Percentiles rank a stretch among this genome's conserved stretches.
These are phyloP conservation scores for Ormosia emarginata DNA, from an alignment of 306 rosid species.

Conservation along the genomic window DNA sequence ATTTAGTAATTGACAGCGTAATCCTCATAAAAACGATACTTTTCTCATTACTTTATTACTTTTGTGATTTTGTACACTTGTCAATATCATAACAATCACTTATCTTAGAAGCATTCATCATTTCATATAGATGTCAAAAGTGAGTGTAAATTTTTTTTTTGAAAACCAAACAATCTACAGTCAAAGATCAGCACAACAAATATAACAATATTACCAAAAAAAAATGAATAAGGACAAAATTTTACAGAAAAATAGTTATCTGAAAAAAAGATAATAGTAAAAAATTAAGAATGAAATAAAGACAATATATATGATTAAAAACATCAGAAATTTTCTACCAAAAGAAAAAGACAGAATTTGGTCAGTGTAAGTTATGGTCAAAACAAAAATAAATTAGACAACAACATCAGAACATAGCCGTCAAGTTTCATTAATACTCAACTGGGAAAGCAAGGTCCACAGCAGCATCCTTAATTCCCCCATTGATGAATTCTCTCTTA, in stretches of 20 bases:
- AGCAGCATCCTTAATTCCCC: neutral
- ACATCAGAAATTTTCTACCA: neutral
- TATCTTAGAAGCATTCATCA: no score
- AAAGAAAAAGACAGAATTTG: neutral
- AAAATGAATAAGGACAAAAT: neutral
- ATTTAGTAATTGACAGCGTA: no score
- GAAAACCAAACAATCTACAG: neutral
- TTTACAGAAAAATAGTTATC: neutral
- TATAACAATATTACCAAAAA: neutral
- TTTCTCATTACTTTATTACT: no score
- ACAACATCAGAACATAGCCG: neutral
- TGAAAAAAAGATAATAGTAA: neutral
- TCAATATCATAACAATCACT: no score
- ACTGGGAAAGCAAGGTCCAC: neutral
- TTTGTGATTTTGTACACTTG: no score
- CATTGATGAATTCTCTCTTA: neutral
- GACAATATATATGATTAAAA: neutral
- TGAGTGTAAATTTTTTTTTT: no score
- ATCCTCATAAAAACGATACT: no score
- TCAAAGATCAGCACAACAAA: neutral
- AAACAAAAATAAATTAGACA: neutral
- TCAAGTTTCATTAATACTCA: neutral
- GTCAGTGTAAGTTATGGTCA: neutral
- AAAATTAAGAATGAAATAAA: constrained; percentile 2
- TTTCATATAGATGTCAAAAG: no score